A percentile compares a stretch with the other conserved stretches of the same genome.
Conservation (phyloP, 371 early-diverging fungal genomes). For the Apophysomyces variabilis region DNA sequence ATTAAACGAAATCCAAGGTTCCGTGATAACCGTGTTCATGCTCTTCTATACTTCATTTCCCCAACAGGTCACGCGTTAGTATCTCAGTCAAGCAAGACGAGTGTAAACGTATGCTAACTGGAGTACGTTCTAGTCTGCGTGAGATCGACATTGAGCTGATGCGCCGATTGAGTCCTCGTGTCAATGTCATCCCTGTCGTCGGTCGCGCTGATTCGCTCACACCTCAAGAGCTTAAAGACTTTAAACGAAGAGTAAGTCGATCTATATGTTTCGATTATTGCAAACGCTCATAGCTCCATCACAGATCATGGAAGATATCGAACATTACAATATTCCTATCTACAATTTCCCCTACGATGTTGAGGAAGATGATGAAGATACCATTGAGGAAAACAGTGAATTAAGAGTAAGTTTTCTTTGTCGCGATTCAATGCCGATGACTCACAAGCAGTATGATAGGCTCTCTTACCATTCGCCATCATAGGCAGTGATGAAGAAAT, state of each 20-base stretch:
- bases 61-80: constrained; percentile 94
- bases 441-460: constrained; percentile 38
- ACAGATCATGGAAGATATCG: constrained; percentile 90
- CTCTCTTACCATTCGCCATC: constrained; percentile 94
- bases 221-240: constrained; percentile 72
- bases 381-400: constrained; percentile 95
- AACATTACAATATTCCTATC: constrained; percentile 90
- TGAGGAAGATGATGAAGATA: constrained; percentile 90
- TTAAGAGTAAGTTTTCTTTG: constrained; percentile 58
- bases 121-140: constrained; percentile 65
- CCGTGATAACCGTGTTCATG: constrained; percentile 98
- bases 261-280: neutral
- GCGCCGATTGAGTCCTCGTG: constrained; percentile 89
- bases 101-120: neutral
- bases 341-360: constrained; percentile 83
- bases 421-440: neutral
- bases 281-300: neutral
- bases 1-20: constrained; percentile 96
- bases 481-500: constrained; percentile 96
- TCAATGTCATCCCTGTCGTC: constrained; percentile 94
- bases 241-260: constrained; percentile 78
- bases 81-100: neutral
- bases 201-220: constrained; percentile 83
- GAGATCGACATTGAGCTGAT: constrained; percentile 98
- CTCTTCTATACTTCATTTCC: constrained; percentile 95